Base-by-base conservation (phyloP, 306 rosid genomes). In the Alnus glutinosa region DNA sequence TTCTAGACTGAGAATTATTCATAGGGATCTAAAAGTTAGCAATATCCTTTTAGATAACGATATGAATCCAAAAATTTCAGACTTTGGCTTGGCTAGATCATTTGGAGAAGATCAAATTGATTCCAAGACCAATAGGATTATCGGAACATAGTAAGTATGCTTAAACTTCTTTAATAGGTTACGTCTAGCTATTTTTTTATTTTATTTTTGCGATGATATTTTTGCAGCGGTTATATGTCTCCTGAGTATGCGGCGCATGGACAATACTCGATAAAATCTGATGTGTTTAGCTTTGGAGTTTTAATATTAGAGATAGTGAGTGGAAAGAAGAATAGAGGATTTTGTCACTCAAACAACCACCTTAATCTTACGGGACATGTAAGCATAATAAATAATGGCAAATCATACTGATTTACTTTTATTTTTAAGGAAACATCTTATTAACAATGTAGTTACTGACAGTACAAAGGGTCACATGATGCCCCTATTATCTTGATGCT, bases 31-130 rank as follows among this genome's bases (percentile, higher is more conserved):
- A 10, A 89, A 89, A 79, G 78, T 86, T 1, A 88, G 91, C 64
- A 89, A 87, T 54, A 77, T 84, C 62, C 84, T 89, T 63, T 87
- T 86, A 9, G 91, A 84, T 52, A 10, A 81, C 39, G 85, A 88
- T 10, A 79, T 88, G 90, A 83, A 86, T 70, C 86, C 92, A 4
- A 90, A 90, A 78, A 90, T 90, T 75, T 88, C 89, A 19, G 94
- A 90, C 76, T 90, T 88, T 37, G 92, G 90, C 9, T 42, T 87
- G 34, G 92, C 94, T 44, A 83, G 84, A 79, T 69, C 85, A 7
- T 81, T 86, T 61, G 84, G 85, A 37, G 92, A 86, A 55, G 87
- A 85, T 77, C 89, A 85, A 46, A 78, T 74, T 0, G 82, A 85
- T 61, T 87, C 57, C 12, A 79, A 85, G 75, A 87, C 91, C 57